Evolutionary conservation across 2,329 filamentous ascomycete genomes (phyloP).

Genomic region (Stachybotrys chartarum): DNA sequence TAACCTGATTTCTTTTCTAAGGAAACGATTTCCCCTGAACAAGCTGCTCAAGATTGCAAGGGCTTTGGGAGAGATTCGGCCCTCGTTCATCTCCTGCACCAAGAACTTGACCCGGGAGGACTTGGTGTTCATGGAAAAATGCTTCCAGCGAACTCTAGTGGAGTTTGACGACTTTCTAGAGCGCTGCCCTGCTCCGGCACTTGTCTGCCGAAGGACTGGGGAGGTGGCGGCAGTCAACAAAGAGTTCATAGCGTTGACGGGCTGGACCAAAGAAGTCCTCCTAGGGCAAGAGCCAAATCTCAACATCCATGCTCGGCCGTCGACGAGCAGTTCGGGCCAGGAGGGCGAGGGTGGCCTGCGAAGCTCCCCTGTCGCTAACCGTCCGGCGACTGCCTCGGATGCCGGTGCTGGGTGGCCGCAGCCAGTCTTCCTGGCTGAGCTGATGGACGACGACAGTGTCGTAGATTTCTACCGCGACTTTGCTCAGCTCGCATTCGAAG

Average conservation of each 20-base stretch:
- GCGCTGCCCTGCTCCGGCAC: conserved; percentile 79
- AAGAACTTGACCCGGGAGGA: conserved; percentile 84
- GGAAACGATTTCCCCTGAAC: conserved; percentile 68
- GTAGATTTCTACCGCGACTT: conserved; percentile 96
- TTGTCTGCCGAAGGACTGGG: conserved; percentile 86
- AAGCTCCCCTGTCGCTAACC: conserved; percentile 38
- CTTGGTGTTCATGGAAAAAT: conserved; percentile 95
- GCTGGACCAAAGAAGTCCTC: conserved; percentile 86
- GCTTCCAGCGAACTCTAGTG: conserved; percentile 84
- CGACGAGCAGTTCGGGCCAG: conserved; percentile 37
- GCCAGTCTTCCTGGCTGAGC: conserved; percentile 83
- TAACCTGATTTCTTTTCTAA: conserved; percentile 72
- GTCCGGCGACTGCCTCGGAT: conserved; percentile 36
- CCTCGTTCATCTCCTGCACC: conserved; percentile 87
- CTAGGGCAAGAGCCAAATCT: conserved; percentile 81
- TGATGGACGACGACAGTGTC: conserved; percentile 88
- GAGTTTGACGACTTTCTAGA: conserved; percentile 92
- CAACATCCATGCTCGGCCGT: conserved; percentile 62
- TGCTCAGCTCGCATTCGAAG: conserved; percentile 83
- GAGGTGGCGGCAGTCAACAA: conserved; percentile 95
- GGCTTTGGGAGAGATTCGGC: conserved; percentile 80
- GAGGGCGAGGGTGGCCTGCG: conserved; percentile 21
- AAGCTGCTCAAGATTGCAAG: conserved; percentile 80
- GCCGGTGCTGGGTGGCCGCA: conserved; percentile 48
- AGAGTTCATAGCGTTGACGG: conserved; percentile 92